Percentiles rank a stretch among this genome's conserved stretches.
Conservation (phyloP, 2,329 filamentous ascomycete species). For the Emmonsiellopsis sp. region DNA sequence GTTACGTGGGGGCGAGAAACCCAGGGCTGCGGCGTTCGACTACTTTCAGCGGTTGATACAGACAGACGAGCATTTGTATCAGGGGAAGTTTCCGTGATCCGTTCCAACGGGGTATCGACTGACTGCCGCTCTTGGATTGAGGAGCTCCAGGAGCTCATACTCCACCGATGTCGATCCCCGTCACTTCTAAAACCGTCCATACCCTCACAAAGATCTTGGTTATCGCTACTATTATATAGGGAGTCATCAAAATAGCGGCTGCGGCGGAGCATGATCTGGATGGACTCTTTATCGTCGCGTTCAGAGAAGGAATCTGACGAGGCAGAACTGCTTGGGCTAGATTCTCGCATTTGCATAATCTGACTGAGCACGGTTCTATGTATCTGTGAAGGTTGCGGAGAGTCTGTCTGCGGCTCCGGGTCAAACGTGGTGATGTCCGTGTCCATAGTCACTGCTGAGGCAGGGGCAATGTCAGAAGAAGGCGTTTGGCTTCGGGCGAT, state of each 20-base stretch:
- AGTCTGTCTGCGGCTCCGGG: slow-evolving; percentile 58
- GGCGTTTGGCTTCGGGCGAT: slow-evolving; percentile 4
- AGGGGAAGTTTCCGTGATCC: slow-evolving; percentile 26
- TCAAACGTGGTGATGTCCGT: slow-evolving; percentile 58
- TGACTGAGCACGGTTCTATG: slow-evolving; percentile 38
- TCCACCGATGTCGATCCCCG: slow-evolving; percentile 27
- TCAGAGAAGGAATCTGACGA: slow-evolving; percentile 22
- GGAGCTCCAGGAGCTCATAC: slow-evolving; percentile 37
- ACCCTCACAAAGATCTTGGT: slow-evolving; percentile 19
- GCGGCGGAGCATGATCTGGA: slow-evolving; percentile 45
- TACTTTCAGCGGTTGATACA: not conserved
- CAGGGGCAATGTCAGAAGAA: slow-evolving; percentile 40
- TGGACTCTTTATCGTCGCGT: slow-evolving; percentile 44
- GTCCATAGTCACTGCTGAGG: slow-evolving; percentile 51
- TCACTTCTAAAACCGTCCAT: not conserved
- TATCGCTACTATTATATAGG: slow-evolving; percentile 19
- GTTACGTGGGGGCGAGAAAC: not conserved
- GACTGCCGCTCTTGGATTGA: slow-evolving; percentile 28
- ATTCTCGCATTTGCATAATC: slow-evolving; percentile 40
- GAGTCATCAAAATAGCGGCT: slow-evolving; percentile 33
- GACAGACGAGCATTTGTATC: slow-evolving; percentile 9
- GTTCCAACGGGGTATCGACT: slow-evolving; percentile 25
- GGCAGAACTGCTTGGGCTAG: slow-evolving; percentile 30
- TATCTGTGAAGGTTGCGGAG: slow-evolving; percentile 25
- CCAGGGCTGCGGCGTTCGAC: not conserved